phyloP scores from a whole-genome alignment of 2,329 filamentous ascomycete genomes.

The Trichoderma sp. region DNA sequence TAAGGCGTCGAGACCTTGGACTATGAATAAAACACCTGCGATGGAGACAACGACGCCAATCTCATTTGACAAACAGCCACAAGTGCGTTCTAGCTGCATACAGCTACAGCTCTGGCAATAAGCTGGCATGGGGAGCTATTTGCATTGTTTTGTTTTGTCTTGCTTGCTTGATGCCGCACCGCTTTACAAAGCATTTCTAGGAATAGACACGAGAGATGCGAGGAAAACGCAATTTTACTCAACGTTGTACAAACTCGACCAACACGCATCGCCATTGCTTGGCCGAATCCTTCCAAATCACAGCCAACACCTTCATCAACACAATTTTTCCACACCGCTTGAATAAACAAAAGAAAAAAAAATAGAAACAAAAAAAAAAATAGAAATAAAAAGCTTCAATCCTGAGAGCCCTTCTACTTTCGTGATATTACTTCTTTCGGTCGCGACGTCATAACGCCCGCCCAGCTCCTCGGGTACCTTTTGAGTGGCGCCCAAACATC shows the following conservation, averaged over 20 bases:
- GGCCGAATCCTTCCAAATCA: not conserved
- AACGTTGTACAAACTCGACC: not conserved
- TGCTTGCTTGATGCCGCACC: not conserved
- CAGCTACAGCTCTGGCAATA: not conserved
- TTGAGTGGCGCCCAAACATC: not conserved
- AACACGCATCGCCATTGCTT: not conserved
- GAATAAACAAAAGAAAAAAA: not conserved
- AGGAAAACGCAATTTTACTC: not conserved
- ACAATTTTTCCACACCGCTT: not conserved
- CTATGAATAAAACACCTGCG: conserved; percentile 2
- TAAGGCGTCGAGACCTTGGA: not conserved
- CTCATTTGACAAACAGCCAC: not conserved
- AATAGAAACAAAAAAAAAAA: not conserved
- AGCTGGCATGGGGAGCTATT: not conserved
- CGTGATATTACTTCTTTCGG: not conserved
- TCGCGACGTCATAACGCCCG: not conserved
- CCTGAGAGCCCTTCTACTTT: not conserved
- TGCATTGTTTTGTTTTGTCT: not conserved
- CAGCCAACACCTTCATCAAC: not conserved
- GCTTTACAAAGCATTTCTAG: conserved; percentile 7
- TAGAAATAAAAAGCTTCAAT: not conserved
- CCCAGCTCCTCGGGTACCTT: not conserved
- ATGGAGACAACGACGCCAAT: not conserved
- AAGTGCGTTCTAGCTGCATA: not conserved
- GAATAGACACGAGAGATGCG: not conserved